Evolutionary conservation across 78 protist species (phyloP), one percentile per base, ranked within the genome.

Genomic region (Dictyostelium firmibasis): DNA sequence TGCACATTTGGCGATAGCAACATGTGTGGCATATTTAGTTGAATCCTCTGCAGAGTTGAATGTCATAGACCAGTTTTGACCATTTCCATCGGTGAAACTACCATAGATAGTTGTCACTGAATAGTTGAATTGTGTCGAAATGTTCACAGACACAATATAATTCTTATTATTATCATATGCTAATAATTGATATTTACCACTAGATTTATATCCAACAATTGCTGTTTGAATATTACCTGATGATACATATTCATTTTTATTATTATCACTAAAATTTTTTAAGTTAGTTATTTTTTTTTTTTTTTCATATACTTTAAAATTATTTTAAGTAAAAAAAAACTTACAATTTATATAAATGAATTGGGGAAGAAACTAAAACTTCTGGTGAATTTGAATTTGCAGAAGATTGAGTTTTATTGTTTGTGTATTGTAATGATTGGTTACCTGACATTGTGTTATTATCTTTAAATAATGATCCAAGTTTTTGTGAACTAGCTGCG

Each of bases 381-480:
- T 82, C 86, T 18, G 84, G 33, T 14, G 43, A 14, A 43, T 50
- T 57, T 29, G 75, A 60, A 25, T 23, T 25, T 11, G 67, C 11
- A 33, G 33, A 29, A 8, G 94, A 64, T 64, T 64, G 83, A 47
- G 44, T 57, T 69, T 78, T 81, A 35, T 33, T 81, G n/a, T 78
- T 81, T 57, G 43, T 78, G 23, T 89, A 89, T 13, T 50, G 43
- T n/a, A 89, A 47, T 33, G 94, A 89, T 81, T 89, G 94, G 38
- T 89, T 89, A 43, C 94, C 94, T n/a, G 84, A 53, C 77, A 89
- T 53, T 16, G 72, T 50, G 82, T 81, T 89, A 16, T 44, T 81
- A 35, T 89, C 94, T 81, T 89, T 89, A 44, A 89, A 89, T 78
- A 89, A 50, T 38, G 94, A 89, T 69, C 94, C 94, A 16, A 89